These are phyloP conservation scores for Phytopythium boreale DNA, from an alignment of 352 stramenopile genomes.

Conservation along the genomic window DNA sequence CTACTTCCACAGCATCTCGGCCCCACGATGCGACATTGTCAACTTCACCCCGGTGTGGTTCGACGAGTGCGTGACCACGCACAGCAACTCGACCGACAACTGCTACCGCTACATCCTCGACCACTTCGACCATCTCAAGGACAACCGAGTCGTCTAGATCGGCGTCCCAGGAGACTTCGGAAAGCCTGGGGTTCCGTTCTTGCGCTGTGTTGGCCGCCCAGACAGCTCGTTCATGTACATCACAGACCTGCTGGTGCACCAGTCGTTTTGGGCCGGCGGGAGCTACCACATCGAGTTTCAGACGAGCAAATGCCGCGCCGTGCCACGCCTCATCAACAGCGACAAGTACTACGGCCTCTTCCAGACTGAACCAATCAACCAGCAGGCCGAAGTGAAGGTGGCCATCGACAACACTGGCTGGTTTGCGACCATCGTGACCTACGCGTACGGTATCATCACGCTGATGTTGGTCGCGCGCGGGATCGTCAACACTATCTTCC, in stretches of 20 bases:
- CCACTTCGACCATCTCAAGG: slow-evolving; percentile 35
- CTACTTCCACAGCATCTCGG: slow-evolving; percentile 45
- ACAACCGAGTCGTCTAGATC: slow-evolving; percentile 32
- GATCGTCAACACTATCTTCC: slow-evolving; percentile 42
- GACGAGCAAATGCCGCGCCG: slow-evolving; percentile 44
- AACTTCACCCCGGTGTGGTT: slow-evolving; percentile 41
- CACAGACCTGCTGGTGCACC: slow-evolving; percentile 56
- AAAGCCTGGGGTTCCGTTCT: slow-evolving; percentile 33
- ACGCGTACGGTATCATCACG: slow-evolving; percentile 44
- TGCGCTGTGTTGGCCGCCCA: slow-evolving; percentile 46
- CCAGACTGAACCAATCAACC: slow-evolving; percentile 31
- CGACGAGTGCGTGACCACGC: slow-evolving; percentile 26
- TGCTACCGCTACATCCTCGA: slow-evolving; percentile 57
- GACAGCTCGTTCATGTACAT: slow-evolving; percentile 42
- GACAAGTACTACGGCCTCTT: slow-evolving; percentile 52
- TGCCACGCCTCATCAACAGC: slow-evolving; percentile 31
- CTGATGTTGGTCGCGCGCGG: slow-evolving; percentile 48
- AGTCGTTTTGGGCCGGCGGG: slow-evolving; percentile 52
- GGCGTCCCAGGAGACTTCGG: slow-evolving; percentile 42
- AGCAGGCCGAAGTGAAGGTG: slow-evolving; percentile 37
- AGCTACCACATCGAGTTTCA: slow-evolving; percentile 54
- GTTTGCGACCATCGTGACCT: slow-evolving; percentile 33
- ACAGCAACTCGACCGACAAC: slow-evolving; percentile 19
- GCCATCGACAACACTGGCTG: slow-evolving; percentile 42
- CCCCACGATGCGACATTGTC: slow-evolving; percentile 34